Conservation (phyloP, 225 moss, liverwort and hornwort genomes). For the Sphagnum contortum region DNA sequence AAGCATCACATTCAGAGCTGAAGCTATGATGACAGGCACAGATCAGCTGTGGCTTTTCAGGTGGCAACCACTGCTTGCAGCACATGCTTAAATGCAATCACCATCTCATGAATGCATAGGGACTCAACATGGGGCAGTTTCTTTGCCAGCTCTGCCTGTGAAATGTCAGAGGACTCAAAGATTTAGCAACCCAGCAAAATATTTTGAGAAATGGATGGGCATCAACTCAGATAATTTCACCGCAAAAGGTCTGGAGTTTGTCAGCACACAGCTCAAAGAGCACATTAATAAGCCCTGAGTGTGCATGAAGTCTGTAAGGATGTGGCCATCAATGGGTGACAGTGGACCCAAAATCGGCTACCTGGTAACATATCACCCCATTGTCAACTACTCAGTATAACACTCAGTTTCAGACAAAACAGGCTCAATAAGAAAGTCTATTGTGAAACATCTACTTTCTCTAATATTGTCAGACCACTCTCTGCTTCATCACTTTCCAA, state of each 20-base stretch:
- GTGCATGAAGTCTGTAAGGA: slow-evolving; percentile 64
- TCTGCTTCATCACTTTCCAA: too few species aligned
- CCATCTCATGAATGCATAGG: slow-evolving; percentile 57
- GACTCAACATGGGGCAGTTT: slow-evolving; percentile 58
- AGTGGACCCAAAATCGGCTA: slow-evolving; percentile 56
- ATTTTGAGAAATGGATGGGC: too few species aligned
- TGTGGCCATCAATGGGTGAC: slow-evolving; percentile 60
- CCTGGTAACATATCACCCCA: slow-evolving; percentile 10
- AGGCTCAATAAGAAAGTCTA: too few species aligned
- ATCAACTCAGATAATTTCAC: too few species aligned
- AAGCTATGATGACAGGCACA: slow-evolving; percentile 36
- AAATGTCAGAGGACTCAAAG: too few species aligned
- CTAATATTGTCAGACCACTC: too few species aligned
- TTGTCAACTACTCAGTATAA: too few species aligned
- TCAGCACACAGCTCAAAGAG: slow-evolving; percentile 51
- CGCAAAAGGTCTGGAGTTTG: too few species aligned
- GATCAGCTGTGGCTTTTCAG: slow-evolving; percentile 29
- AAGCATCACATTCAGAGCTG: slow-evolving; percentile 51
- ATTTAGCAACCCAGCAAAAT: too few species aligned
- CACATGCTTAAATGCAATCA: slow-evolving; percentile 53
- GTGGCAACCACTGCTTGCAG: slow-evolving; percentile 48
- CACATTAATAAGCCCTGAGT: slow-evolving; percentile 62
- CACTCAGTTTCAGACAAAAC: too few species aligned
- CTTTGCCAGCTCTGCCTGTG: slow-evolving; percentile 46
- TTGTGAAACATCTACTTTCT: too few species aligned